These are phyloP conservation scores for Eucalyptus paniculata DNA, from an alignment of 345 rosid genomes.

Conservation along the genomic window DNA sequence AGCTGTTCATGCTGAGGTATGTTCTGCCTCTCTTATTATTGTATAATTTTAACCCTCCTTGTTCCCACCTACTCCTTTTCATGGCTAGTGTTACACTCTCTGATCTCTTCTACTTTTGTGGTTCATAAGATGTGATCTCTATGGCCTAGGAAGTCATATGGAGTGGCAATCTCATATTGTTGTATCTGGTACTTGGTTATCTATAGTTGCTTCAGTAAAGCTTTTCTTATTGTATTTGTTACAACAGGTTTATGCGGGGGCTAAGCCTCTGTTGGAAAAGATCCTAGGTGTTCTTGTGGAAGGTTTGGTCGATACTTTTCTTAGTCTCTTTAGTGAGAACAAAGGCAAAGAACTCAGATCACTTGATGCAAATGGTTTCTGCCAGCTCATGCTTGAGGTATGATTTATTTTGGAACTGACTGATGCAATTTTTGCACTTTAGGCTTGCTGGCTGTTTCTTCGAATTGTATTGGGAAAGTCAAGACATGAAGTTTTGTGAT, in stretches of 20 bases:
- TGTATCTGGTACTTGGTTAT: background rate
- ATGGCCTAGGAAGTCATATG: background rate
- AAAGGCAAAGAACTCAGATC: constrained; percentile 46
- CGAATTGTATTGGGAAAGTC: background rate
- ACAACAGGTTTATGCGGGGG: constrained; percentile 81
- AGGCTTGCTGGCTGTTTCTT: background rate
- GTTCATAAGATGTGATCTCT: background rate
- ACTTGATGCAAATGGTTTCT: constrained; percentile 89
- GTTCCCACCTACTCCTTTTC: background rate
- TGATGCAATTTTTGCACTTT: background rate
- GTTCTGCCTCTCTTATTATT: background rate
- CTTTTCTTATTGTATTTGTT: background rate
- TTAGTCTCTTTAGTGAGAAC: constrained; percentile 72
- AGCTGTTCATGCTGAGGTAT: constrained; percentile 94
- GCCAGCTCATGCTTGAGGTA: constrained; percentile 99
- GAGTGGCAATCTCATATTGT: background rate
- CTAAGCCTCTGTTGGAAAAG: constrained; percentile 89
- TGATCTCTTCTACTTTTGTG: background rate
- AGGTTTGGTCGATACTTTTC: constrained; percentile 88
- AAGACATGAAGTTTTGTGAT: background rate
- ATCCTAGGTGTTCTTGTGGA: constrained; percentile 88
- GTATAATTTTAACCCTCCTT: background rate
- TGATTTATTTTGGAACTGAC: background rate
- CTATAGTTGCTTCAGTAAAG: background rate
- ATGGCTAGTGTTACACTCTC: background rate